Conservation (phyloP, 2,329 filamentous ascomycete genomes). For the Ramularia endophylla region DNA sequence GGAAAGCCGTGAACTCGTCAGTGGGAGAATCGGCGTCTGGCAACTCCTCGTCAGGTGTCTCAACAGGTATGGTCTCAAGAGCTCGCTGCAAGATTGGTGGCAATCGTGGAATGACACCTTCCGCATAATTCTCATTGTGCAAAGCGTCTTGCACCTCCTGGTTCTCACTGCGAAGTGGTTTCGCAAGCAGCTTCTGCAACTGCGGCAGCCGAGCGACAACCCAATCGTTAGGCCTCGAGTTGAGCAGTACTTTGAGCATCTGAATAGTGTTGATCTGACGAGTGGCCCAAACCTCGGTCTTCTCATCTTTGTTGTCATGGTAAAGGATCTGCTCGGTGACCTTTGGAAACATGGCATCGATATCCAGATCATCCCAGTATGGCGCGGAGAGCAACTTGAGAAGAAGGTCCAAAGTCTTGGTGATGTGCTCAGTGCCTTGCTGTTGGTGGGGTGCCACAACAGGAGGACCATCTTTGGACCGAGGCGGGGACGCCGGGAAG, state of each 20-base stretch:
- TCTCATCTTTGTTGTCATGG: slow-evolving; percentile 56
- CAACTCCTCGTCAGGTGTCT: slow-evolving; percentile 64
- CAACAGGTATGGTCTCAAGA: slow-evolving; percentile 82
- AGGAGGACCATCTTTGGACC: slow-evolving; percentile 49
- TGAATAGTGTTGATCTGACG: slow-evolving; percentile 92
- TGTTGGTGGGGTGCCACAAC: slow-evolving; percentile 35
- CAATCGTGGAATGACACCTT: slow-evolving; percentile 56
- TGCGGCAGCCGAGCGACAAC: slow-evolving; percentile 69
- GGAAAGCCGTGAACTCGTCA: slow-evolving; percentile 78
- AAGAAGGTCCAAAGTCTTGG: slow-evolving; percentile 75
- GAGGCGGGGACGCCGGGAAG: slow-evolving; percentile 64
- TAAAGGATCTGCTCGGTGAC: slow-evolving; percentile 80
- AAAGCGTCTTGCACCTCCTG: slow-evolving; percentile 91
- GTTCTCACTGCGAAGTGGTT: slow-evolving; percentile 79
- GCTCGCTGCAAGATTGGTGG: slow-evolving; percentile 73
- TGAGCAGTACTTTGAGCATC: slow-evolving; percentile 82
- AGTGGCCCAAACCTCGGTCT: slow-evolving; percentile 67
- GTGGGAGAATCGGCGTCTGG: slow-evolving; percentile 65
- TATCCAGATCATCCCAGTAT: slow-evolving; percentile 86
- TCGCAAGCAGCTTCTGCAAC: slow-evolving; percentile 84
- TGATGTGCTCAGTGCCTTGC: slow-evolving; percentile 65
- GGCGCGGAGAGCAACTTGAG: slow-evolving; percentile 78
- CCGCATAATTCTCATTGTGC: slow-evolving; percentile 65
- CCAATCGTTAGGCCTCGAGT: slow-evolving; percentile 87
- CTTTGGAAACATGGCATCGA: slow-evolving; percentile 78